A percentile compares a stretch with the other conserved stretches of the same genome.
Evolutionary conservation across 139 green algal genomes (phyloP).

Genomic region (Coelastrella sp.): DNA sequence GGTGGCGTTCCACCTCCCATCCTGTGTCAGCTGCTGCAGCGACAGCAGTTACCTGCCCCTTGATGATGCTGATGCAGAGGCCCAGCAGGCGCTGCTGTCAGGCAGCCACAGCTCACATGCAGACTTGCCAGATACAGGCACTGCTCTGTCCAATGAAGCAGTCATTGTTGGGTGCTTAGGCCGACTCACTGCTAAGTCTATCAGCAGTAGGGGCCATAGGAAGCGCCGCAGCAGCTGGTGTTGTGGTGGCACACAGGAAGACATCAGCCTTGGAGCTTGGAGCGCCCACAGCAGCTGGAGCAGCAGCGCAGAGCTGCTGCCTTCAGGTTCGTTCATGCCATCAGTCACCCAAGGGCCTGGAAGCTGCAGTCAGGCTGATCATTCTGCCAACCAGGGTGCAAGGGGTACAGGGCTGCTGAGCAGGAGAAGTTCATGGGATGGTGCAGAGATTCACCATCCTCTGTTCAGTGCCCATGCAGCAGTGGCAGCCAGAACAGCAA

Average conservation of each 20-base stretch:
- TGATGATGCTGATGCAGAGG: background rate
- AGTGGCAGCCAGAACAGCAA: background rate
- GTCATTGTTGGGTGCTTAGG: background rate
- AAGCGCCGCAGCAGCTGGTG: slow-evolving; percentile 17
- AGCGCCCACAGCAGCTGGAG: background rate
- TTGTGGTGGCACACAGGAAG: background rate
- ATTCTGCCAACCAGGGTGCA: too few species aligned
- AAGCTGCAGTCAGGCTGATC: background rate
- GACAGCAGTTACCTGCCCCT: slow-evolving; percentile 29
- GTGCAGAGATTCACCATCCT: too few species aligned
- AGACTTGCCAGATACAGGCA: background rate
- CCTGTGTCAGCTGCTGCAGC: background rate
- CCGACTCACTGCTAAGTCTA: background rate
- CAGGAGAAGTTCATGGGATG: background rate
- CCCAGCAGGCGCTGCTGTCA: background rate
- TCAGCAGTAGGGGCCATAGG: background rate
- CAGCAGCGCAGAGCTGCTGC: background rate
- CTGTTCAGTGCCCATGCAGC: background rate
- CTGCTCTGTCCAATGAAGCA: background rate
- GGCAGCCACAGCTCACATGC: background rate
- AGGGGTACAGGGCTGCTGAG: too few species aligned
- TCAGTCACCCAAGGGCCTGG: background rate
- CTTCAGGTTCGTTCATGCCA: background rate
- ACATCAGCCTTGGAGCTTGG: background rate
- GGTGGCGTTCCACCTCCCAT: background rate